Evolutionary conservation across 192 early-diverging fungal genomes (phyloP), one percentile per base, ranked within the genome.

Genomic region (Jimgerdemannia flammicorona): DNA sequence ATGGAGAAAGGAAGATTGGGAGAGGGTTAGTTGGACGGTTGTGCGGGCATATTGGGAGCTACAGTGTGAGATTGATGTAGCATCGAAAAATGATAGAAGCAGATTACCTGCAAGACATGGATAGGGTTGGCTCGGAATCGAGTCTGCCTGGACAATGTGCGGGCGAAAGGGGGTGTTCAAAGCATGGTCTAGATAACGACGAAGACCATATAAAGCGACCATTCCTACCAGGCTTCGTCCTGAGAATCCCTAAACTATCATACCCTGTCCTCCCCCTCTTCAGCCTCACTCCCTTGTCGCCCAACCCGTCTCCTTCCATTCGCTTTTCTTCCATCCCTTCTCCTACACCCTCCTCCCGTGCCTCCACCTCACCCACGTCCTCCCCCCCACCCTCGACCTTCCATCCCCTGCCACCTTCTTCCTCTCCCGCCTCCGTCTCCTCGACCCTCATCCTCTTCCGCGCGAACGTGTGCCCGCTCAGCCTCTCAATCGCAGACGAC

Each of bases 151-250:
- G 17, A 59, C 18, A 75, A 17, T 43, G 17, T 43, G 49, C 10
- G 4, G 41, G 41, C 3, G 71, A 69, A 64, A 64, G 44, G 20
- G 42, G 59, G 10, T 43, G 6, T 10, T 68, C 40, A 20, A 68
- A 59, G 49, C 14, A 10, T 14, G 49, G 6, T 59, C 49, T 29
- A 29, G 29, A 29, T 29, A 29, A 29, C 29, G 29, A 29, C 29
- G 29, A 29, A 29, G 29, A 29, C 29, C 29, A 29, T 29, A 14
- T 65, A 65, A 19, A 65, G 19, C 64, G 64, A 19, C 14, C 19
- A 65, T 18, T 14, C 54, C 69, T 71, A 82, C 87, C 90, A 29
- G 94, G 94, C 76, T 95, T 95, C 8, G 94, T 95, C 71, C 94
- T 84, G 75, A 94, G 69, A 4, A 87, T 84, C 1, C 93, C 93